phyloP scores from a whole-genome alignment of 2,329 filamentous ascomycete genomes.

The Cladosporium phlei region DNA sequence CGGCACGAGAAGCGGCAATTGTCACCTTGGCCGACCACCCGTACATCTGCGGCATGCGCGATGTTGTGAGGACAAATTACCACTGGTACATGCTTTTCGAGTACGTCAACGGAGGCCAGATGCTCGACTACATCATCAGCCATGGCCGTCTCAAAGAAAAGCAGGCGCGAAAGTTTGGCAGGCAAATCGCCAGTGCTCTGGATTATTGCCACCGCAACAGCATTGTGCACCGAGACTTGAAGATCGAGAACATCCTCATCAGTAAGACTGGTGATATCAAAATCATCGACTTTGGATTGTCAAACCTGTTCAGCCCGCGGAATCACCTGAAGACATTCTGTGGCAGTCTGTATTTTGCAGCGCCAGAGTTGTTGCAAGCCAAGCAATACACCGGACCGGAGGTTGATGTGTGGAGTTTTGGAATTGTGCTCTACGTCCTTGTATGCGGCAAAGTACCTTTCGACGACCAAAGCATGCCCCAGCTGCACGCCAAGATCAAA shows the following conservation, averaged over 20 bases:
- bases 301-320: conserved; percentile 86
- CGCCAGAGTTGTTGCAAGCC: conserved; percentile 88
- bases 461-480: conserved; percentile 98
- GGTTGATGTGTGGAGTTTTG: conserved; percentile 98
- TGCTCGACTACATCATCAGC: conserved; percentile 99
- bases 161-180: conserved; percentile 93
- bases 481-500: conserved; percentile 97
- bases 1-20: conserved; percentile 91
- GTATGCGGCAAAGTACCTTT: conserved; percentile 98
- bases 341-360: conserved; percentile 94
- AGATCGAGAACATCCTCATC: conserved; percentile 99
- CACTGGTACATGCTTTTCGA: conserved; percentile 99
- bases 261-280: conserved; percentile 99
- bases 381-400: conserved; percentile 93
- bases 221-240: conserved; percentile 94
- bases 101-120: conserved; percentile 97
- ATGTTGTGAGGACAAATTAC: conserved; percentile 91
- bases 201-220: conserved; percentile 98
- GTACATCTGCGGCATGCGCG: conserved; percentile 91
- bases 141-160: conserved; percentile 97
- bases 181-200: conserved; percentile 91
- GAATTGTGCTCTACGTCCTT: conserved; percentile 92
- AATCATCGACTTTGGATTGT: conserved; percentile 97
- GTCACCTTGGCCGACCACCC: conserved; percentile 91
- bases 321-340: conserved; percentile 92